A percentile compares a stretch with the other conserved stretches of the same genome.
Evolutionary conservation across 345 rosid genomes (phyloP).

Genomic region (Litchi chinensis): DNA sequence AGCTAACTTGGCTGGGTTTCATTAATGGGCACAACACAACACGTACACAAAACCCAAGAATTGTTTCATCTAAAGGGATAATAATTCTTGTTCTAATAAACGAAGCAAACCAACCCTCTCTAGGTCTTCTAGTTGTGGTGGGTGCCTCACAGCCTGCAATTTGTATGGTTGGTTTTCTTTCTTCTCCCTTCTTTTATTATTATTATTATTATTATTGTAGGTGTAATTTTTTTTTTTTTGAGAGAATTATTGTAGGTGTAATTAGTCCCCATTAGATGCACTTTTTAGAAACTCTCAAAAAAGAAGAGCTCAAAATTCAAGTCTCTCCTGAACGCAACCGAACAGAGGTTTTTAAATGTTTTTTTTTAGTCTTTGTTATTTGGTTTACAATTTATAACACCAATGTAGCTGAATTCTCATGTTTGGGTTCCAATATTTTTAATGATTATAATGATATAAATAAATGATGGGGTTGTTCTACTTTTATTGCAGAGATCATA

Average conservation of each 20-base stretch:
- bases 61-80: background rate
- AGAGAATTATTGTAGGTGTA: too few species aligned
- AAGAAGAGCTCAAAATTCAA: slow-evolving; percentile 2
- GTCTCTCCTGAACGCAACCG: slow-evolving; percentile 3
- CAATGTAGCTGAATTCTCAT: slow-evolving; percentile 18
- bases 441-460: background rate
- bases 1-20: background rate
- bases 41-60: slow-evolving; percentile 33
- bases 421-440: background rate
- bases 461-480: background rate
- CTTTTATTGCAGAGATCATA: slow-evolving; percentile 4
- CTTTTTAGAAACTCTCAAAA: slow-evolving; percentile 24
- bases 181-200: slow-evolving; percentile 6
- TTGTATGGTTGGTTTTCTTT: background rate
- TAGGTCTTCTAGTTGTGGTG: background rate
- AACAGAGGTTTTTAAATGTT: slow-evolving; percentile 9
- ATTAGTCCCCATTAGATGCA: slow-evolving; percentile 27
- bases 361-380: background rate
- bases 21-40: slow-evolving; percentile 19
- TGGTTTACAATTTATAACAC: background rate
- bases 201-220: too few species aligned
- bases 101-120: background rate
- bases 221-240: too few species aligned
- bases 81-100: slow-evolving; percentile 7
- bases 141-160: background rate